Conservation (phyloP, 164 flowering plant species). For the Vitis cinerea region DNA sequence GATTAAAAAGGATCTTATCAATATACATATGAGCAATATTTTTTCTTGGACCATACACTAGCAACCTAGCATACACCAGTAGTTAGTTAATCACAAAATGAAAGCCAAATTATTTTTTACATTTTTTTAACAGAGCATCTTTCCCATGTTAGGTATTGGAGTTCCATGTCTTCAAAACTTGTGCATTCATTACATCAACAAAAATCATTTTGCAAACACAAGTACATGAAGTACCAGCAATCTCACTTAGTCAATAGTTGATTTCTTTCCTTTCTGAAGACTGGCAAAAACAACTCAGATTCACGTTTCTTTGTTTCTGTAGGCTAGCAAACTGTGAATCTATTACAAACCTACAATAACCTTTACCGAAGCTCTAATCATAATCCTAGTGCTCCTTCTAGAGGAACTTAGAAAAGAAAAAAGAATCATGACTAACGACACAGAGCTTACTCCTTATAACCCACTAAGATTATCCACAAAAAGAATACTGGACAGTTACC, state of each 20-base stretch:
- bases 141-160: no score
- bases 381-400: no score
- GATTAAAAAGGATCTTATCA: not conserved
- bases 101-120: no score
- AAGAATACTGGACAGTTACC: no score
- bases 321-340: not conserved
- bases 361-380: no score
- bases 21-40: not conserved
- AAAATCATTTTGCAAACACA: not conserved
- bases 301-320: not conserved
- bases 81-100: not conserved
- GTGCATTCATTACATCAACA: not conserved
- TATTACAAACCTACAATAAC: not conserved
- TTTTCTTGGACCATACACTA: not conserved
- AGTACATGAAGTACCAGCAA: not conserved
- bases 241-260: not conserved
- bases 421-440: no score
- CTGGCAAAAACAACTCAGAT: not conserved
- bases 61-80: not conserved
- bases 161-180: not conserved
- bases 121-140: no score
- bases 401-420: no score
- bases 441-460: no score
- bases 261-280: not conserved
- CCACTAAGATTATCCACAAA: no score